These are phyloP conservation scores for Pythium inflatum DNA, from an alignment of 352 stramenopile species.

Conservation along the genomic window DNA sequence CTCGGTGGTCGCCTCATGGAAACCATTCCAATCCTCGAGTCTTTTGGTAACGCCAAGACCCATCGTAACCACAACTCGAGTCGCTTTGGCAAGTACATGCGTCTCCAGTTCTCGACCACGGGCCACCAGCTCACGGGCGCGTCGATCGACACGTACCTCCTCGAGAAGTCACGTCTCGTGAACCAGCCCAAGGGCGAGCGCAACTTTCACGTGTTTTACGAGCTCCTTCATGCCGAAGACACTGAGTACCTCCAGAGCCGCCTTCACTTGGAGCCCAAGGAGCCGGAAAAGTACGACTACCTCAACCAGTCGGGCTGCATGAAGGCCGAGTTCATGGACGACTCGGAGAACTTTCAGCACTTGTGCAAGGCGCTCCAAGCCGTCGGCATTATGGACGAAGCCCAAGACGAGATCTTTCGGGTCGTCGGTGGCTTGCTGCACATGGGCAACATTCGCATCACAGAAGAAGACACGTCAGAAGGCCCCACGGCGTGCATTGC, in stretches of 20 bases:
- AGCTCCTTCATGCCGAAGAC: conserved; percentile 71
- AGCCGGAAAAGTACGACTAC: conserved; percentile 65
- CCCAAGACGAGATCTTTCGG: conserved; percentile 75
- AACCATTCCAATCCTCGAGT: conserved; percentile 92
- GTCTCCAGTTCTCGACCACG: conserved; percentile 74
- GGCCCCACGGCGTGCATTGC: conserved; percentile 73
- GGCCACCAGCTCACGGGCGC: conserved; percentile 77
- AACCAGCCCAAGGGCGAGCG: conserved; percentile 74
- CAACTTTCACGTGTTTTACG: conserved; percentile 90
- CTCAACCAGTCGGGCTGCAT: conserved; percentile 81
- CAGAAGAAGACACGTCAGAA: conserved; percentile 70
- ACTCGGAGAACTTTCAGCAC: conserved; percentile 66
- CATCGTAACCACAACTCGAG: conserved; percentile 91
- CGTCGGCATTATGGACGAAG: conserved; percentile 68
- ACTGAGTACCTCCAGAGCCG: conserved; percentile 49
- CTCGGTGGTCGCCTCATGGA: conserved; percentile 84
- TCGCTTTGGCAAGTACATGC: conserved; percentile 93
- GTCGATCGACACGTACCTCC: conserved; percentile 82
- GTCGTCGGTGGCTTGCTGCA: conserved; percentile 76
- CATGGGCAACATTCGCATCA: conserved; percentile 80
- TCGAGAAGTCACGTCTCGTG: conserved; percentile 86
- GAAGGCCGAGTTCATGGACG: conserved; percentile 71
- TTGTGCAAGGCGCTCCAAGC: conserved; percentile 71
- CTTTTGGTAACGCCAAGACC: conserved; percentile 89
- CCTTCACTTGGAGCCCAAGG: conserved; percentile 62